Base-by-base conservation (phyloP, 768 basidiomycete species). In the Dioszegia crocea region DNA sequence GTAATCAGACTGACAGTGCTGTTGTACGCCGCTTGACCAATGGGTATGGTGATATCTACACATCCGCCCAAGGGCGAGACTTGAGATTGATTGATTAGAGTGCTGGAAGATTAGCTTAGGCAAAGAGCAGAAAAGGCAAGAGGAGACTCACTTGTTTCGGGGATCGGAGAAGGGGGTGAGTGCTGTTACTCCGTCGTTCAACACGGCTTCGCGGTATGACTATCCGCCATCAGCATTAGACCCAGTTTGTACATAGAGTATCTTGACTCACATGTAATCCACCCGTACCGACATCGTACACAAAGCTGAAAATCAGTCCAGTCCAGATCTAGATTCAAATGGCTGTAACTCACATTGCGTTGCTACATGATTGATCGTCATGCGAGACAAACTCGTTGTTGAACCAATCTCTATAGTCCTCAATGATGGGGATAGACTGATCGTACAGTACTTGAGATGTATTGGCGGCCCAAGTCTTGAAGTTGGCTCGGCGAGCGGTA, bases 11-110 rank as follows among this genome's bases (percentile, higher is more conserved):
- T 63, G 47, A 75, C 57, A 21, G 61, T 59, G 19, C 59, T 62
- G 38, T 63, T 54, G 60, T 68, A 75, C 4, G 66, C 56, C 0
- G 68, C 70, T 55, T 77, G 70, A 29, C 70, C 72, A 31, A 77
- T 62, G 2, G 68, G 68, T 21, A 68, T 44, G 30, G 65, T 65
- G 46, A 52, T 54, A 17, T 68, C 55, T 3, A 58, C 60, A 24
- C 60, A 61, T 36, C 63, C 63, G n/a, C 57, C 53, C 8, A 45
- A 43, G 14, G 51, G 47, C 19, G 44, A 47, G 16, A 56, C 27
- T 26, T 46, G 44, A 9, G 45, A 50, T 24, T 53, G 51, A 31
- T 53, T 53, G 12, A 43, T 43, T 5, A 53, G 24, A 23, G 51
- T 53, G 17, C 51, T 53, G 23, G 5, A 9, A 16, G 17, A 19